These are phyloP conservation scores for Nicotiana noctiflora DNA, from an alignment of 257 asterid species.

Conservation along the genomic window DNA sequence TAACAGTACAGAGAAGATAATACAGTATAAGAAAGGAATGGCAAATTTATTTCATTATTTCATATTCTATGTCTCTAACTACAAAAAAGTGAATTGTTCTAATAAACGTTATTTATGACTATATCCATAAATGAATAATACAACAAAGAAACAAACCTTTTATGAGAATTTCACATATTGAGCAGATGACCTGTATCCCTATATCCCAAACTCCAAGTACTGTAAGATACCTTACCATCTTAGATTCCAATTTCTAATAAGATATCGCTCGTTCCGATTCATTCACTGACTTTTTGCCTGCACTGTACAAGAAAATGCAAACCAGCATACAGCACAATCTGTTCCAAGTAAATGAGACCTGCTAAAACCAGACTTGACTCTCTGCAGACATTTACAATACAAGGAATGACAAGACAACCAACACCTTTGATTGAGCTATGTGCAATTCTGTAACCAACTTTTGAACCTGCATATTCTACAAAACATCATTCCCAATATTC, in stretches of 20 bases:
- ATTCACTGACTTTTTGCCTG: slow-evolving; percentile 12
- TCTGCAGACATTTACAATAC: slow-evolving; percentile 32
- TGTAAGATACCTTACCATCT: background rate
- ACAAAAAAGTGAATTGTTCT: background rate
- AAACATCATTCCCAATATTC: slow-evolving; percentile 20
- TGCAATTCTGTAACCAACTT: slow-evolving; percentile 18
- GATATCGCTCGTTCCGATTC: background rate
- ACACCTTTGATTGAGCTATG: slow-evolving; percentile 40
- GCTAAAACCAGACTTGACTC: slow-evolving; percentile 23
- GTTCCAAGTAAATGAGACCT: slow-evolving; percentile 23
- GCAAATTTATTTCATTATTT: slow-evolving; percentile 13
- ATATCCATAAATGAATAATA: slow-evolving; percentile 9
- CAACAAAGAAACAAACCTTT: slow-evolving; percentile 12
- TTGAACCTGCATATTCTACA: slow-evolving; percentile 29
- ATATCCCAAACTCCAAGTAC: background rate
- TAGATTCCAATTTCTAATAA: background rate
- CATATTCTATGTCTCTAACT: slow-evolving; percentile 8
- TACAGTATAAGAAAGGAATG: background rate
- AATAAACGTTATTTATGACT: background rate
- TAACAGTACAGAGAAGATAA: background rate
- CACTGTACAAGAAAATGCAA: slow-evolving; percentile 34
- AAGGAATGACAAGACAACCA: slow-evolving; percentile 26
- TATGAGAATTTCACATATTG: slow-evolving; percentile 7
- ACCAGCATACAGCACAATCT: slow-evolving; percentile 17
- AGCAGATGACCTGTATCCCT: background rate